Base-by-base conservation (phyloP, 2,329 filamentous ascomycete species). In the Alternaria arborescens region DNA sequence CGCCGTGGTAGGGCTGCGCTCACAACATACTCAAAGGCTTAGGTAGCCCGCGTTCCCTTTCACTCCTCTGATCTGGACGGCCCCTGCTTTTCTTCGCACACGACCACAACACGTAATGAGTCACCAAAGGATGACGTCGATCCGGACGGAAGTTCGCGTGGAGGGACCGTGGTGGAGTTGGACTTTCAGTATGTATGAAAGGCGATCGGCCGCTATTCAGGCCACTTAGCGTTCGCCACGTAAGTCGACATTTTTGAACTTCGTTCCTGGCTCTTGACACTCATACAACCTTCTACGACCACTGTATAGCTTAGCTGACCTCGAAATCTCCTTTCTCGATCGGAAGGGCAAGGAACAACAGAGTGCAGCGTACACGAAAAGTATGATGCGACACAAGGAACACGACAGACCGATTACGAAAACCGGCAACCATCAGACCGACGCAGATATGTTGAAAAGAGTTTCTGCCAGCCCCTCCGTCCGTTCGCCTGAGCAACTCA, bases 181-280 rank as follows among this genome's bases (percentile, higher is more conserved):
- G 22, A 53, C 57, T 52, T 63, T 54, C 26, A 55, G 48, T 42
- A 52, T 43, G 56, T 59, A 50, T 61, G 26, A 64, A 67, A 66
- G 68, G 59, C 69, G 75, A 78, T 78, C 76, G 75, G 71, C 71
- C 70, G 69, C 62, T 60, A 70, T 72, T 67, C 67, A 79, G 74
- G 69, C 78, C 77, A 80, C 73, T 80, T 77, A 80, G 76, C 76
- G 76, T 74, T 71, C 72, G 78, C 77, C 78, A 80, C 78, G 78
- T 80, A 69, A 69, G 74, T 71, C 54, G 58, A 63, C 66, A 59
- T 43, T 58, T 66, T 66, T 70, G 55, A 52, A 68, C 55, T 22
- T 58, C 66, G 48, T 56, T 65, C 65, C 58, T 62, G 55, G 66
- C 59, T 62, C 64, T 65, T 63, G 55, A 62, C 50, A 60, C 52